Evolutionary conservation across 225 moss, liverwort and hornwort species (phyloP), one percentile per base, ranked within the genome.

Genomic region (Ulota crispa): DNA sequence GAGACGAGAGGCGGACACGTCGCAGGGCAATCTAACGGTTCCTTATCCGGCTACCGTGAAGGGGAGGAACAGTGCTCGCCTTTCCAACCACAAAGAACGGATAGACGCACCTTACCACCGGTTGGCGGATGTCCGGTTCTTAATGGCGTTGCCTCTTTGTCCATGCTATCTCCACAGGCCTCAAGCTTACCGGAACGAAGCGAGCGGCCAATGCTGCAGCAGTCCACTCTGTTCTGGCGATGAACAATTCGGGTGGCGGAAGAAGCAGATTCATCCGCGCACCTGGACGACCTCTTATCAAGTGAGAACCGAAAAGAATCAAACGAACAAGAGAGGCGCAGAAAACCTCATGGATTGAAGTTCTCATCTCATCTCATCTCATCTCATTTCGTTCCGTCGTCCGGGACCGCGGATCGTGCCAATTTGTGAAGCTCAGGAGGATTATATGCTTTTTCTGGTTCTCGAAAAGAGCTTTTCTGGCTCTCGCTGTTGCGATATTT

Each of bases 11-110:
- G 87, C 42, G 75, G 75, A 75, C 87, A 87, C 87, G 85, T 82
- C 53, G 75, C 32, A 18, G 2, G 21, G 65, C 67, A 21, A 83
- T 83, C 84, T 52, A 78, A 87, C 87, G 84, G 87, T 67, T 79
- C 79, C 85, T 82, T 87, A 82, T 87, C 79, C 82, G 45, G 73
- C 78, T 32, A 39, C 65, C 34, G 20, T 60, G 80, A 86, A 61
- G 30, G 18, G 28, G 5, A 6, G 41, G 23, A 77, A 52, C 76
- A 76, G 75, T 68, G 73, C 82, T 54, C 59, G 3, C 8, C 23
- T 56, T 81, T 66, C 36, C 55, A 42, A 86, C 89, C 89, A 89
- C 89, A 89, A 75, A 81, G 83, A 89, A 45, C 84, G 84, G 89
- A 89, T 89, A 89, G 86, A 73, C 75, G 67, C 74, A 65, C 61